Evolutionary conservation across 1,284 basidiomycete species (phyloP).

Genomic region (Ceratobasidium sp.): DNA sequence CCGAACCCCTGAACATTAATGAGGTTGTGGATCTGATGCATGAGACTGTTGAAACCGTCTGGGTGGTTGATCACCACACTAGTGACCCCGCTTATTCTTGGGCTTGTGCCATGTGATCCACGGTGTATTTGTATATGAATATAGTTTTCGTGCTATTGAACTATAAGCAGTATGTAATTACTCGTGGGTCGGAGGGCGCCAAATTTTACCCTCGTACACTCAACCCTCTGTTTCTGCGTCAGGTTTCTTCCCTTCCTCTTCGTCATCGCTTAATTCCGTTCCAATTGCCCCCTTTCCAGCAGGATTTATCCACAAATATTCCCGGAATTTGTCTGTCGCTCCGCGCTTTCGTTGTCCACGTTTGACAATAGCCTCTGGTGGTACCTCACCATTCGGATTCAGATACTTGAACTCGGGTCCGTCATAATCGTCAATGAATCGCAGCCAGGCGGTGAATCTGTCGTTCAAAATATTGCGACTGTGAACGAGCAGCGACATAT

Average conservation of each 20-base stretch:
- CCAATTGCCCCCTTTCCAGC: slow-evolving; percentile 61
- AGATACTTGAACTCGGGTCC: slow-evolving; percentile 79
- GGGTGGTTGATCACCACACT: background rate
- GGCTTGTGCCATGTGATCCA: background rate
- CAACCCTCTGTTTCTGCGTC: slow-evolving; percentile 81
- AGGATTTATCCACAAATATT: slow-evolving; percentile 55
- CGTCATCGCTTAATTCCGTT: slow-evolving; percentile 70
- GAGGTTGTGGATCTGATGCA: background rate
- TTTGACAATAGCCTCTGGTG: slow-evolving; percentile 70
- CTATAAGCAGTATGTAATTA: too few species aligned
- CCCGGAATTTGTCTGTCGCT: slow-evolving; percentile 76
- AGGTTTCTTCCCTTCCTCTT: slow-evolving; percentile 69
- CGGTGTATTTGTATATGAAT: background rate
- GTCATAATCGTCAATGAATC: slow-evolving; percentile 74
- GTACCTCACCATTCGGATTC: slow-evolving; percentile 79
- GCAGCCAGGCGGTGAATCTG: slow-evolving; percentile 84
- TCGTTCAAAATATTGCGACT: slow-evolving; percentile 15
- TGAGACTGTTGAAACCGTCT: background rate
- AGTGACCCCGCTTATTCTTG: background rate
- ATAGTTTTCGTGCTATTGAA: background rate
- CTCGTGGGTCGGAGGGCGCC: too few species aligned
- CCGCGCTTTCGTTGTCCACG: slow-evolving; percentile 71
- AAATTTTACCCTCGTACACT: too few species aligned
- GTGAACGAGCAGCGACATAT: slow-evolving; percentile 37
- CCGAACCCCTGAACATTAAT: background rate